Base-by-base conservation (phyloP, 345 rosid species). In the Eutrema japonicum region DNA sequence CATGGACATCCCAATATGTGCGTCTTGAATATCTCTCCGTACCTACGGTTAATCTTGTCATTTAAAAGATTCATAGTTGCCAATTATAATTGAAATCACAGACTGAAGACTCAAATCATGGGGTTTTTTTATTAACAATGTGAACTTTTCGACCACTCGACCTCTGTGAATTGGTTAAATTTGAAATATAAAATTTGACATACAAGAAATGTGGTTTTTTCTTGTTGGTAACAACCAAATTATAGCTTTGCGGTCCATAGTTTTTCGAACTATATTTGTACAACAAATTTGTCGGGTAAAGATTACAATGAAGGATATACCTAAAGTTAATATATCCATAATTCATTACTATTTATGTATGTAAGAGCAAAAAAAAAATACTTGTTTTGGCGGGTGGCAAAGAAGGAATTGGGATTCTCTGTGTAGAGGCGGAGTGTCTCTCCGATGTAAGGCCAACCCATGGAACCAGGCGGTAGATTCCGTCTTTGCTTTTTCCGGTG, bases 381-480 rank as follows among this genome's bases (percentile, higher is more conserved):
- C 98, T 91, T 79, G 76, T 89, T 87, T 70, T 82, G 92, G 43
- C 95, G 70, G 63, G 53, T 81, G 86, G 92, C 83, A 78, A 89
- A 91, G 89, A 91, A 93, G 69, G 87, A 71, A 73, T 91, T 91
- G 4, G 96, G 98, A 71, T 89, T 86, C 61, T 93, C 85, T 0
- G 96, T 79, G 77, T 91, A 93, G 67, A 93, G 92, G 71, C 84
- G 88, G 70, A 86, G 94, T 12, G 98, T 91, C 63, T 93, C 97
- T 16, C 98, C 98, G 13, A 93, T 72, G 75, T 91, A 93, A 74
- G 98, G 97, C 96, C 97, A 93, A 3, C 97, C 98, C 92, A 93
- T 85, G 12, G 98, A 89, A 36, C 98, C 97, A 10, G 98, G 98
- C 0, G 98, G 97, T 18, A 91, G 78, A 47, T 73, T 85, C 6